Base-by-base conservation (phyloP, 257 asterid genomes). In the Haberlea rhodopensis region DNA sequence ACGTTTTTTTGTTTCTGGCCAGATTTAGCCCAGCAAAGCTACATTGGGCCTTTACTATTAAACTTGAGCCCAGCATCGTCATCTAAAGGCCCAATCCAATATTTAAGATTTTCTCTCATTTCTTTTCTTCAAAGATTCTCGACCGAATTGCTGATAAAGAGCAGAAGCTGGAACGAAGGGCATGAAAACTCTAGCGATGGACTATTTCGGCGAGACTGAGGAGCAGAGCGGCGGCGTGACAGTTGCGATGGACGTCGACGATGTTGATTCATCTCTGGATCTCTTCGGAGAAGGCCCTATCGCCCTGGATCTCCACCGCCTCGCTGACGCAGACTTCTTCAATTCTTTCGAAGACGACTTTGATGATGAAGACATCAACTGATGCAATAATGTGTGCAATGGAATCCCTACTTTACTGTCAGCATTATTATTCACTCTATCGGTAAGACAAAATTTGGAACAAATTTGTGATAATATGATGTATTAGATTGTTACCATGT, bases 271-370 rank as follows among this genome's bases (percentile, higher is more conserved):
- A 13, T 43, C 49, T 43, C 19, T 43, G 15, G 49, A 43, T 43
- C 49, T 43, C 18, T 43, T 43, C 19, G 49, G 49, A 2, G 49
- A 43, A 43, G 49, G 49, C 19, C 49, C 49, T 43, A 43, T 43
- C 49, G 49, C 49, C 7, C 49, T 43, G 49, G 49, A 43, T 43
- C 49, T 43, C 15, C 49, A 43, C 49, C 49, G 49, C 49, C 49
- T 43, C 7, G 49, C 49, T 7, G 49, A 43, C 4, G 19, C 49
- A 18, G 49, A 43, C 19, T 43, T 43, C 49, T 43, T 43, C 49
- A 43, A 43, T 13, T 43, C 49, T 2, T 43, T 43, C 49, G 49
- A 43, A 43, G 49, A 43, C 4, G 49, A 43, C 19, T 43, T 43
- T 4, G 49, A 43, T 1, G 49, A 43, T 43, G 49, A 43, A 43